Evolutionary conservation across 2,329 filamentous ascomycete species (phyloP), one percentile per base, ranked within the genome.

Genomic region (Penicillium sp.): DNA sequence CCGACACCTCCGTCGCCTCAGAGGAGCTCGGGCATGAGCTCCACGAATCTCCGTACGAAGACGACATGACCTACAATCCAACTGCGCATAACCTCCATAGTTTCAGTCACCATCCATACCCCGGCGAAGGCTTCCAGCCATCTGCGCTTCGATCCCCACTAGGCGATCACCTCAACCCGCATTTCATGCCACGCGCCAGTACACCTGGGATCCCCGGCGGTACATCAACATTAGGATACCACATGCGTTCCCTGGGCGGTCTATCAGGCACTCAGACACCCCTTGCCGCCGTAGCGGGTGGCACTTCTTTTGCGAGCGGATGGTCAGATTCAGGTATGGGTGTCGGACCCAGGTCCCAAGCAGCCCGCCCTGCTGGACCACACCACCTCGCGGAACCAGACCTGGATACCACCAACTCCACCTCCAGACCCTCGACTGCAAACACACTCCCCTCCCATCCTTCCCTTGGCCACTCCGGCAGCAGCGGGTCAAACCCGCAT

Each of bases 221-320:
- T 6, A 80, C 77, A 4, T 79, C 78, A n/a, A 79, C 77, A 50
- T 61, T 79, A 27, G 74, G 72, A 39, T 80, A 80, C 60, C 76
- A 78, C 59, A 73, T 79, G 57, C 75, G 79, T 60, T 76, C 75
- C 7, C 65, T 78, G 7, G 72, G 75, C n/a, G 78, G 76, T 16
- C 65, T 80, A 9, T 79, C 78, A 0, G 78, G 78, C 13, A 71
- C 77, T 15, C 75, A 79, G 49, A 80, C 78, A 4, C 78, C 78
- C 6, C 70, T 80, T 13, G 75, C 75, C 23, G 75, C 76, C 18
- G 75, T 79, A 23, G 75, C 75, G 13, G 72, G 76, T 8, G 76
- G 75, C 10, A 71, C 67, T 2, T 68, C 72, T 5, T 77, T 77
- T 50, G 64, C 75, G 18, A 68, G 65, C 48, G 67, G 68, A 29